Conservation (phyloP, 495 filamentous ascomycete species). For the Friedmanniomyces simplex region DNA sequence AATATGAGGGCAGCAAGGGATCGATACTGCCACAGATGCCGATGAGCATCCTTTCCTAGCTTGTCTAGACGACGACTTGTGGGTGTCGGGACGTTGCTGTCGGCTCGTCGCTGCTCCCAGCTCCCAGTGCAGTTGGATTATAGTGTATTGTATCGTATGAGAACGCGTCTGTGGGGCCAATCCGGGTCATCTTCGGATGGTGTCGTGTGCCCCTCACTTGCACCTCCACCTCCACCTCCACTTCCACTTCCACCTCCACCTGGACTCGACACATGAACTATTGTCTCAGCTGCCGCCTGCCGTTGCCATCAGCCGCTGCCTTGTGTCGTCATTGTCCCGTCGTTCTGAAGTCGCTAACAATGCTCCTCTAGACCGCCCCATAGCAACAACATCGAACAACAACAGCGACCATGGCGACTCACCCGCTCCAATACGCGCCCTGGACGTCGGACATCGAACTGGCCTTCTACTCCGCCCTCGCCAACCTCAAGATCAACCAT, state of each 20-base stretch:
- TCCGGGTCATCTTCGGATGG: background rate
- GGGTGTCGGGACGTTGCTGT: too few species aligned
- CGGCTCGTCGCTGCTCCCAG: too few species aligned
- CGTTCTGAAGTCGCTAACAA: background rate
- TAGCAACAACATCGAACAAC: background rate
- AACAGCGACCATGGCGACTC: slow-evolving; percentile 3
- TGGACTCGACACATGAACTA: background rate
- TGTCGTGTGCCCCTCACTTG: background rate
- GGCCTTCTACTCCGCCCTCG: slow-evolving; percentile 83
- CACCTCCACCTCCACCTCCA: background rate
- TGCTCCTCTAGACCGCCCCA: background rate
- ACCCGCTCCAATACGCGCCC: slow-evolving; percentile 56
- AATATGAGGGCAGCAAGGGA: slow-evolving; percentile 17
- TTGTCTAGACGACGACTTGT: too few species aligned
- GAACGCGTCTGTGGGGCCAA: background rate
- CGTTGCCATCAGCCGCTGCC: background rate
- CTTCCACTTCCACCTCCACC: background rate
- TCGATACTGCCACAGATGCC: slow-evolving; percentile 78
- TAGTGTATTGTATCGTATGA: background rate
- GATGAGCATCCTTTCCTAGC: slow-evolving; percentile 64
- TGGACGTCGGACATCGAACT: slow-evolving; percentile 92
- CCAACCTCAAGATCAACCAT: slow-evolving; percentile 85
- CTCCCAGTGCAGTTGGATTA: too few species aligned
- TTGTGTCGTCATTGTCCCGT: background rate
- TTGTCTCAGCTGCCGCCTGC: background rate